Base-by-base conservation (phyloP, 805 yeast species). In the Jamesozyma lodderae region DNA sequence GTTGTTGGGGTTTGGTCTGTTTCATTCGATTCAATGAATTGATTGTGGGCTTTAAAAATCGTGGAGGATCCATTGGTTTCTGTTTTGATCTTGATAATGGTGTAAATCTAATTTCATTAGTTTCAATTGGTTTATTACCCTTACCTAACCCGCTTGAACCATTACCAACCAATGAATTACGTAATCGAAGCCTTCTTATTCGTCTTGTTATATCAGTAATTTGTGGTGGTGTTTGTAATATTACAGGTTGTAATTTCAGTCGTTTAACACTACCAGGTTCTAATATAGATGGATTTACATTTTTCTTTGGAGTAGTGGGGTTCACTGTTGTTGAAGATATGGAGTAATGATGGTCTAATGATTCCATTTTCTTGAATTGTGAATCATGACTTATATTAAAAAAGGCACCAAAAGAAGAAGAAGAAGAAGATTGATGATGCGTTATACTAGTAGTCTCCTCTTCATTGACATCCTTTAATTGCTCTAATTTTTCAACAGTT, bases 271-370 rank as follows among this genome's bases (percentile, higher is more conserved):
- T 32, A 11, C 15, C 31, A 7, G 41, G 22, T 28, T 42, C 37
- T 18, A 41, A 28, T 25, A 25, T 37, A 3, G 26, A 20, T 14
- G 31, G 18, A 22, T 26, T 17, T 10, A 25, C 17, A 10, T 32
- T 35, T 17, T 36, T 36, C 24, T 45, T 41, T 16, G 51, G 47
- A 8, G 52, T 43, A 8, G 7, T 22, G 7, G 10, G 10, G 11
- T n/a, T 16, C 6, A n/a, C 10, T 26, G 29, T 16, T 8, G 29
- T 13, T 26, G 29, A 8, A 6, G 22, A 17, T 6, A 39, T 19
- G 3, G 63, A 54, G 34, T 60, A 61, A 43, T 62, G 65, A 0
- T 48, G 33, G 2, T 57, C 55, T 10, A 63, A 49, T 2, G 65
- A 57, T 14, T 61, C 63, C 62, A 61, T 51, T 36, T 45, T 47